A percentile compares a stretch with the other conserved stretches of the same genome.
Evolutionary conservation across 257 asterid species (phyloP).

Genomic region (Plectranthus barbatus): DNA sequence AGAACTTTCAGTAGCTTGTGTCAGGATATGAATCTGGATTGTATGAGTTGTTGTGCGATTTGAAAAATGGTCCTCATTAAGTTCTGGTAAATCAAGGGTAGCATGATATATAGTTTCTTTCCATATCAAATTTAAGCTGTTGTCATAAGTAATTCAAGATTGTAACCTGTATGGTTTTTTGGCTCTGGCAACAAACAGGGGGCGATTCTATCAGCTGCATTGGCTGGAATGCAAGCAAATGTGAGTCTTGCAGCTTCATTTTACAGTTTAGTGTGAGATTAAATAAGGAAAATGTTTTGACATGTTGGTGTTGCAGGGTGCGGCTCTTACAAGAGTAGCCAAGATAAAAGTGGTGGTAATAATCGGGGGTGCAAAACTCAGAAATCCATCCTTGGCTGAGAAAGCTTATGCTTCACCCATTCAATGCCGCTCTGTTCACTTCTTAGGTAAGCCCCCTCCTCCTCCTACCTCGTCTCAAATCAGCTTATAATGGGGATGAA

Average conservation of each 20-base stretch:
- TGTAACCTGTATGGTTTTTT: not conserved
- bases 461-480: not conserved
- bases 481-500: too few species aligned
- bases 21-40: too few species aligned
- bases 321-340: slow-evolving; percentile 62
- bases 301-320: slow-evolving; percentile 35
- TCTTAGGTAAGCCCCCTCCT: slow-evolving; percentile 43
- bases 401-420: slow-evolving; percentile 59
- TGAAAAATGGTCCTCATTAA: too few species aligned
- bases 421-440: slow-evolving; percentile 69
- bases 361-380: slow-evolving; percentile 77
- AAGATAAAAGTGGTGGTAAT: slow-evolving; percentile 56
- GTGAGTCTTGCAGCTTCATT: slow-evolving; percentile 20
- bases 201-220: slow-evolving; percentile 72
- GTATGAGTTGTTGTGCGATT: too few species aligned
- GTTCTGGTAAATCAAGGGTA: too few species aligned
- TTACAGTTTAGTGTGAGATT: not conserved
- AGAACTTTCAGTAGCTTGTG: too few species aligned
- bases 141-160: not conserved
- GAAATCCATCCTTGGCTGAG: slow-evolving; percentile 35
- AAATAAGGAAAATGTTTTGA: not conserved
- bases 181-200: slow-evolving; percentile 44
- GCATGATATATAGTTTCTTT: too few species aligned
- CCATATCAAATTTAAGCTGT: not conserved
- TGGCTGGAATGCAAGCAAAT: slow-evolving; percentile 77